A percentile compares a stretch with the other conserved stretches of the same genome.
These are phyloP conservation scores for Diutina scorzettiae DNA, from an alignment of 1,139 yeast species.

Conservation along the genomic window DNA sequence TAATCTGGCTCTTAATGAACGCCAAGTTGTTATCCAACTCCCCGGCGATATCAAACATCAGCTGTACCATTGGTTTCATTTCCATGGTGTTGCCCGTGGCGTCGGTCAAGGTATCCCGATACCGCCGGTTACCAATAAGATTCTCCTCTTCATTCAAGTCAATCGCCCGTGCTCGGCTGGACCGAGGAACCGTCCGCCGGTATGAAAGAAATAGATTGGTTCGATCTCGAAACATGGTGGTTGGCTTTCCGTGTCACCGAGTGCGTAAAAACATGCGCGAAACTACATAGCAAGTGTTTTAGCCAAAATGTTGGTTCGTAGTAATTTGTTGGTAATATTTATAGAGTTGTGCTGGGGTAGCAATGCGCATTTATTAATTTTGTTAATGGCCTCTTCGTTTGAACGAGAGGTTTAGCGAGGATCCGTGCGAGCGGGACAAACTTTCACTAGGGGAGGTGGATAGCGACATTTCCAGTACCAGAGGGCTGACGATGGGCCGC, in stretches of 20 bases:
- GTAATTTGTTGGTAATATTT: too few species aligned
- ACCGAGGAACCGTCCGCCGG: slow-evolving; percentile 58
- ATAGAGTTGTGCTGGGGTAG: too few species aligned
- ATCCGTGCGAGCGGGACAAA: not conserved
- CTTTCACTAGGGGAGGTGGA: not conserved
- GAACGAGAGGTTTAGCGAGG: not conserved
- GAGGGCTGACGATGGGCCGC: not conserved
- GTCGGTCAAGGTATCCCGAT: slow-evolving; percentile 8
- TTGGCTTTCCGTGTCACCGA: too few species aligned
- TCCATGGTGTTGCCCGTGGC: slow-evolving; percentile 21
- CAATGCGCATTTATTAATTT: too few species aligned
- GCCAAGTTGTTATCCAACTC: slow-evolving; percentile 55
- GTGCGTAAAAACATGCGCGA: too few species aligned
- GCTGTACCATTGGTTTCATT: slow-evolving; percentile 55
- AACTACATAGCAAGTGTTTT: too few species aligned
- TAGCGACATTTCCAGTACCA: not conserved
- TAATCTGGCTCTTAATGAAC: slow-evolving; percentile 37
- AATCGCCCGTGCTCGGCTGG: slow-evolving; percentile 19
- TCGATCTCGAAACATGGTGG: slow-evolving; percentile 61
- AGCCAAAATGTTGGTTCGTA: too few species aligned
- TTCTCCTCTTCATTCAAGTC: slow-evolving; percentile 45
- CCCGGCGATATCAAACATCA: slow-evolving; percentile 60
- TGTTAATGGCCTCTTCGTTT: not conserved
- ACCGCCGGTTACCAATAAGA: slow-evolving; percentile 20
- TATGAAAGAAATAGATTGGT: slow-evolving; percentile 62